Evolutionary conservation across 2,329 filamentous ascomycete genomes (phyloP), one percentile per base, ranked within the genome.

Genomic region (Saccharata proteae): DNA sequence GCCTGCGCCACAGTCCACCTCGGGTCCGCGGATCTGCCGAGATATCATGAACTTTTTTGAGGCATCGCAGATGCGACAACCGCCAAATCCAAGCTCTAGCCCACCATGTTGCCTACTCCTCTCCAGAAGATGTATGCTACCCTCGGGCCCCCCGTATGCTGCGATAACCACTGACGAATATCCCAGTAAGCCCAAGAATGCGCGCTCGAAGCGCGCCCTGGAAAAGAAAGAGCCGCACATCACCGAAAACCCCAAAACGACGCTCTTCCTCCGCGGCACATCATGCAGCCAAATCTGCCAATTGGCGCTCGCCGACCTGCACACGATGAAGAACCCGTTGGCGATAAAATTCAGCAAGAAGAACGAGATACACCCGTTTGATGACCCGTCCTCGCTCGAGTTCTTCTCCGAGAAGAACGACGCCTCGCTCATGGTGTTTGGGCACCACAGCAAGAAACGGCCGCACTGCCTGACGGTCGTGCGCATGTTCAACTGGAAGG

Each of bases 341-440:
- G 77, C 78, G 41, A 79, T 92, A 58, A 85, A 86, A 44, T 93
- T 98, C 64, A 82, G 76, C 59, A 98, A 96, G 71, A 96, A 96
- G 67, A 98, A 98, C 59, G 69, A 76, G 44, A 80, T 93, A 47
- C 85, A 90, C 58, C 90, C 90, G 2, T 98, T 98, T 58, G 88
- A 94, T 57, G 85, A 92, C 54, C 64, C 80, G 41, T 67, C 78
- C 16, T 88, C 80, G 32, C 71, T 96, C 43, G 84, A 94, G 60
- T 98, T 98, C 65, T 86, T 98, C 65, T 79, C 80, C 40, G 77
- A 86, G 53, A 98, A 96, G 66, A 98, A 98, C 61, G 90, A 98
- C 57, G 77, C 82, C 48, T 80, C 77, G 26, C 65, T 94, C 28
- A 69, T 94, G 43, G 70, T 90, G 43, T 93, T 93, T 47, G 86